Base-by-base conservation (phyloP, 306 rosid genomes). In the Carpinus fangiana region DNA sequence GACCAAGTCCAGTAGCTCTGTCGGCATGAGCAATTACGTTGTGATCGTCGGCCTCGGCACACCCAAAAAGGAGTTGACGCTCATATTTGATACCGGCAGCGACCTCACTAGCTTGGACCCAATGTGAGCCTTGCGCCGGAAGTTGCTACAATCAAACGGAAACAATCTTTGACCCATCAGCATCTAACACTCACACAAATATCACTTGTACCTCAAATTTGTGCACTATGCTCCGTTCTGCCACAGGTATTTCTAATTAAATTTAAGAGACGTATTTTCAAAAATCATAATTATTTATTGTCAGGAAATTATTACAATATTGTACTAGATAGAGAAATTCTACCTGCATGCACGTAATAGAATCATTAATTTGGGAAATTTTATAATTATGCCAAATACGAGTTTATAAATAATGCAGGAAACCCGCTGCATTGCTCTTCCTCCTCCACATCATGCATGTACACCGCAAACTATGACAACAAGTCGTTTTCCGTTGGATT, bases 21-120 rank as follows among this genome's bases (percentile, higher is more conserved):
- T 91, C 11, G 90, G 94, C 20, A 69, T 90, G 0, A 92, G 82
- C 1, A 88, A 89, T 34, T 93, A 93, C 80, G 82, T 88, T 8
- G 97, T 93, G 46, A 89, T 78, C 0, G 79, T 93, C 17, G 97
- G 88, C 0, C 59, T 93, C 6, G 98, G 98, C 0, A 82, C 90
- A 11, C 98, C 98, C 0, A 83, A 81, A 52, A 88, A 41, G 9
- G 76, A 83, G 8, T 60, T 91, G 12, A 84, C 94, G 0, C 93
- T 93, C 4, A 46, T 80, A 17, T 91, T 93, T 73, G 97, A 93
- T 55, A 91, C 97, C 0, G 93, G 90, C 0, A 90, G 98, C 72
- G 92, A 87, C 46, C 83, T 90, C 17, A 88, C 96, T n/a, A n/a
- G n/a, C n/a, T 21, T 93, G 98, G 98, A 89, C 96, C 66, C 98